Conservation (phyloP, 2,329 filamentous ascomycete genomes). For the Colletotrichum sp. region DNA sequence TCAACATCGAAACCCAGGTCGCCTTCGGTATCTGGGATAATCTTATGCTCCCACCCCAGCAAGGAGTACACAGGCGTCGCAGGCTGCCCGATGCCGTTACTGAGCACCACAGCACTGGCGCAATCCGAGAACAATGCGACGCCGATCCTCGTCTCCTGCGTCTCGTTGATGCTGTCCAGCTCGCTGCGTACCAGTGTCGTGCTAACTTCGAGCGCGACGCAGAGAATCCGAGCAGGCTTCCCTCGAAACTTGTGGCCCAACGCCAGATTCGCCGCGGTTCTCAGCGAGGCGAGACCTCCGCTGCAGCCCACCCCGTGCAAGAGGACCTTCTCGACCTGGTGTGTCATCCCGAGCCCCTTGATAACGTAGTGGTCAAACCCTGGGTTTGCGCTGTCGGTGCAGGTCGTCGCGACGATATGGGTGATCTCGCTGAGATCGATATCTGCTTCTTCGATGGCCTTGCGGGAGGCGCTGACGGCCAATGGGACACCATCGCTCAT, state of each 20-base stretch:
- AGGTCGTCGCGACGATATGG: slow-evolving; percentile 71
- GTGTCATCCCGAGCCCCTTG: slow-evolving; percentile 61
- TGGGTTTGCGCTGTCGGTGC: slow-evolving; percentile 73
- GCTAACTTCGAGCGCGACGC: slow-evolving; percentile 68
- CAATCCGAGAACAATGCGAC: slow-evolving; percentile 73
- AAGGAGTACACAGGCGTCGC: slow-evolving; percentile 60
- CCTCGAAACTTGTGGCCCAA: slow-evolving; percentile 65
- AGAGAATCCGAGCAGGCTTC: slow-evolving; percentile 66
- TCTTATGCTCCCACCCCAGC: slow-evolving; percentile 68
- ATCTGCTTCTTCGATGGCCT: slow-evolving; percentile 61
- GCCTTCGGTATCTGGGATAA: slow-evolving; percentile 64
- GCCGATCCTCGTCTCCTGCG: slow-evolving; percentile 68
- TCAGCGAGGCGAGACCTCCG: slow-evolving; percentile 65
- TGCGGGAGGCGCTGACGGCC: slow-evolving; percentile 58
- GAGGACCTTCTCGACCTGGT: slow-evolving; percentile 67
- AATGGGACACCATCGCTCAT: slow-evolving; percentile 63
- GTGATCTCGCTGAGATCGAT: slow-evolving; percentile 61
- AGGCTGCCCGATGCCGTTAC: slow-evolving; percentile 62
- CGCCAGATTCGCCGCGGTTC: slow-evolving; percentile 71
- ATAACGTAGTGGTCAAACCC: slow-evolving; percentile 72
- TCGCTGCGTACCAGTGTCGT: slow-evolving; percentile 69
- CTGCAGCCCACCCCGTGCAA: slow-evolving; percentile 72
- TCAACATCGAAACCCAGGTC: slow-evolving; percentile 72
- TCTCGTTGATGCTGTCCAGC: slow-evolving; percentile 64
- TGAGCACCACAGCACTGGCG: slow-evolving; percentile 68